Evolutionary conservation across 371 early-diverging fungal species (phyloP), one percentile per base, ranked within the genome.

Genomic region (Apophysomyces elegans): DNA sequence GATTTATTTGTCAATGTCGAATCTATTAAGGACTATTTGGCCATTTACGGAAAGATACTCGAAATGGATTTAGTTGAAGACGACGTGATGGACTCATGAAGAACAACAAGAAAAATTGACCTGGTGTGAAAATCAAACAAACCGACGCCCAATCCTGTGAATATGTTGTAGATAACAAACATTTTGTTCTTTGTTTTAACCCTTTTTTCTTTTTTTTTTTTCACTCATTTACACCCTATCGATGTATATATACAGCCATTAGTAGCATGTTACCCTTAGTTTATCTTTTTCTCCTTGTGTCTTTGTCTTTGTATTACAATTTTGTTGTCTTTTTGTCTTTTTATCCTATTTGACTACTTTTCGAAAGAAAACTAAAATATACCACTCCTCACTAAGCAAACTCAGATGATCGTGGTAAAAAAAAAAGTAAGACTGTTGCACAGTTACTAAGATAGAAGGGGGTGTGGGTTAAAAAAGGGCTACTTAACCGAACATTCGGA

Each of bases 11-110:
- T 83, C 1, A 72, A 83, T 63, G 71, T 74, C 4, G 66, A 80
- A 62, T 77, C 75, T 18, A 80, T 83, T 47, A 72, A 74, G 46
- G 79, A 78, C 32, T 83, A 77, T 67, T 67, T 83, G 35, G 77
- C 73, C 21, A 67, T 75, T 21, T 77, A 80, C 66, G 83, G 83
- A 13, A 71, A 76, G 35, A 63, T 72, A 26, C 67, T 83, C 16
- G 83, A 83, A 66, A 80, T 83, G 78, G 80, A 80, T 67, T 65
- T 83, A 16, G 65, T 81, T 8, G 78, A 74, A 69, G 75, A 78
- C 32, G 32, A 26, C 18, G 71, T 67, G 60, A 37, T 71, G 62
- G 71, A 71, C 43, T 50, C 54, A 50, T 50, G 54, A 50, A 50
- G 2, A 26, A 26, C 32, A 26, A 2, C 32, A 11, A 13, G 11